A percentile compares a stretch with the other conserved stretches of the same genome.
These are phyloP conservation scores for Ophiocordyceps camponoti-floridani DNA, from an alignment of 2,329 filamentous ascomycete genomes.

Conservation along the genomic window DNA sequence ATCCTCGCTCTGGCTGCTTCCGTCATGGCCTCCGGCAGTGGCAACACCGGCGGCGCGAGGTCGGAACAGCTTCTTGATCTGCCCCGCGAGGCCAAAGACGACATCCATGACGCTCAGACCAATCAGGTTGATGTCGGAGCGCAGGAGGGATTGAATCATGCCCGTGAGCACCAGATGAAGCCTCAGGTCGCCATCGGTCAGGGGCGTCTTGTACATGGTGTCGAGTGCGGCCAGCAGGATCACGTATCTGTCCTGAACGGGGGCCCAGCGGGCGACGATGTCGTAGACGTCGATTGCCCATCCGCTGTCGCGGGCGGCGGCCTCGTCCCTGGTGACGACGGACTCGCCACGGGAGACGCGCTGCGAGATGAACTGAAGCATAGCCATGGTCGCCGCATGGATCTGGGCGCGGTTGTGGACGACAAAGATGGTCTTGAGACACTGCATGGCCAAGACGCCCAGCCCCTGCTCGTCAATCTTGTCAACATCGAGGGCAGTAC, in stretches of 20 bases:
- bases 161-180: constrained; percentile 60
- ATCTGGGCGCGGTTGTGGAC: constrained; percentile 71
- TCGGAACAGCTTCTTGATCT: constrained; percentile 63
- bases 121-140: constrained; percentile 83
- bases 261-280: constrained; percentile 69
- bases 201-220: constrained; percentile 46
- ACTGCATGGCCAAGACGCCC: constrained; percentile 66
- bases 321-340: constrained; percentile 30
- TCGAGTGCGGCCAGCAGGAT: constrained; percentile 75
- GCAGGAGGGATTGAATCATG: constrained; percentile 66
- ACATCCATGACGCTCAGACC: constrained; percentile 95
- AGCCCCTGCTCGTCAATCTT: constrained; percentile 80
- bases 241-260: constrained; percentile 85
- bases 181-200: constrained; percentile 52
- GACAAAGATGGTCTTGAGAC: constrained; percentile 71
- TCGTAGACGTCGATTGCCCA: constrained; percentile 77
- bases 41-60: constrained; percentile 25
- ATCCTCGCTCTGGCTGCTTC: constrained; percentile 14
- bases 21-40: constrained; percentile 16
- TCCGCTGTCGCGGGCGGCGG: constrained; percentile 29
- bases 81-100: constrained; percentile 65
- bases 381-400: constrained; percentile 52
- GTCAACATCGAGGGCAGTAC: constrained; percentile 73
- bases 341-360: constrained; percentile 32
- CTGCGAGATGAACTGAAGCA: constrained; percentile 58